Evolutionary conservation across 139 green algal species (phyloP).

Genomic region (Coelastrella sp.): DNA sequence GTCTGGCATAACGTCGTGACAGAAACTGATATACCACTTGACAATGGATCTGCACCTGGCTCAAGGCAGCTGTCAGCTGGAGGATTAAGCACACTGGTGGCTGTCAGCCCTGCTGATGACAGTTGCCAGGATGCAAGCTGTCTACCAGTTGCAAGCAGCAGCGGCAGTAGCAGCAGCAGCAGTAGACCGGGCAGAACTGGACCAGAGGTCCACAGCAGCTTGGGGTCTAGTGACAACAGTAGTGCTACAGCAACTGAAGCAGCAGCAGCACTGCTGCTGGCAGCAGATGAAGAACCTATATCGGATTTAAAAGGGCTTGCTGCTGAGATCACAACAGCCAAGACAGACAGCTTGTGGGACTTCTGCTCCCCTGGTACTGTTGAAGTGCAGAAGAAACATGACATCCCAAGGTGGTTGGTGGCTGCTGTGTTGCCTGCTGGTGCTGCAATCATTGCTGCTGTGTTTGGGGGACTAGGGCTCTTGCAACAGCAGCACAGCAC

Average conservation of each 20-base stretch:
- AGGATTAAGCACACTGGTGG: background rate
- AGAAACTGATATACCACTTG: background rate
- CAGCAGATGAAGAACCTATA: background rate
- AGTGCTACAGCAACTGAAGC: background rate
- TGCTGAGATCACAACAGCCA: background rate
- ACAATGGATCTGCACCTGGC: background rate
- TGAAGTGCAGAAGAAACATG: background rate
- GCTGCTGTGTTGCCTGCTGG: conserved; percentile 1
- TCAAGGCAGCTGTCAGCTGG: conserved; percentile 1
- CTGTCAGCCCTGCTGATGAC: background rate
- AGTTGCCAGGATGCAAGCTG: background rate
- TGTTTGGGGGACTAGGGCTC: background rate
- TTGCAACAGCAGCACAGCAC: background rate
- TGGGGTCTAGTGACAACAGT: background rate
- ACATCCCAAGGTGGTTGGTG: background rate
- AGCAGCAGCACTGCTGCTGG: background rate
- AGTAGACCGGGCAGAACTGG: background rate
- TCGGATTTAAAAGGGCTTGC: too few relatives aligned
- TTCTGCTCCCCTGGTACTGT: background rate
- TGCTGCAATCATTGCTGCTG: background rate
- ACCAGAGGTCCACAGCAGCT: background rate
- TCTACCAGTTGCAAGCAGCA: background rate
- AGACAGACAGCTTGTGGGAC: background rate
- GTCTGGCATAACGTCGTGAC: background rate
- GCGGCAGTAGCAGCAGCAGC: too few relatives aligned